Percentiles rank a stretch among this genome's conserved stretches.
Evolutionary conservation across 495 filamentous ascomycete genomes (phyloP).

Genomic region (Poronia punctata): DNA sequence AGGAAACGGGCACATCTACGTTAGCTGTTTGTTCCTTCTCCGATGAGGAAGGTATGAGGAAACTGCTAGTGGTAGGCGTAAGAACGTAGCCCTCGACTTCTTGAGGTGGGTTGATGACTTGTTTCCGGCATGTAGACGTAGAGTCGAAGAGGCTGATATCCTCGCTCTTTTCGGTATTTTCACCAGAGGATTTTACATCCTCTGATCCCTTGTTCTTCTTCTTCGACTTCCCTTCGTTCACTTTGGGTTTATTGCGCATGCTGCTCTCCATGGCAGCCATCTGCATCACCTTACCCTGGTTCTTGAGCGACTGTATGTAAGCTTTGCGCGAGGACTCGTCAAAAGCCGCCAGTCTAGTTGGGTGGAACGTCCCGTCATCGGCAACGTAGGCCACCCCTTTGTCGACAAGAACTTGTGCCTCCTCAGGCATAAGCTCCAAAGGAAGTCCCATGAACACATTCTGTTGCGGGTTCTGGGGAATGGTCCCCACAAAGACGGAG

Average conservation of each 20-base stretch:
- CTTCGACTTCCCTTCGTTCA: constrained; percentile 17
- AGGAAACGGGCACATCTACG: constrained; percentile 30
- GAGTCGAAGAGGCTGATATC: constrained; percentile 40
- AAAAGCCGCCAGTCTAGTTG: constrained; percentile 50
- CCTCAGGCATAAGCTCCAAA: constrained; percentile 83
- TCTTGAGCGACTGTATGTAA: constrained; percentile 36
- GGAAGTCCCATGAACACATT: constrained; percentile 91
- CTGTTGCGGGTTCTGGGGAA: constrained; percentile 88
- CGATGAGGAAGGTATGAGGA: constrained; percentile 16
- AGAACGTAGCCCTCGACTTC: constrained; percentile 17
- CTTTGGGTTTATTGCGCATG: constrained; percentile 9
- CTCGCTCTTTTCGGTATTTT: constrained; percentile 16
- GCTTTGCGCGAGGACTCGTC: constrained; percentile 44
- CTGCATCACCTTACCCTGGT: constrained; percentile 35
- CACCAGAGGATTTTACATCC: constrained; percentile 12
- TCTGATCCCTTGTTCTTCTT: constrained; percentile 31
- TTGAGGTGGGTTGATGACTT: not conserved
- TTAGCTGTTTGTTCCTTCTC: not conserved
- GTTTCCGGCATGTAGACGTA: constrained; percentile 12
- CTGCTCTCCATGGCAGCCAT: constrained; percentile 22
- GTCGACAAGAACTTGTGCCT: constrained; percentile 77
- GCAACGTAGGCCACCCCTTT: constrained; percentile 70
- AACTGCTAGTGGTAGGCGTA: constrained; percentile 24
- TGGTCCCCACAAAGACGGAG: constrained; percentile 76
- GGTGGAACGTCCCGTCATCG: constrained; percentile 66